phyloP scores from a whole-genome alignment of 352 stramenopile genomes.

The Chrysophaeum taylorii region DNA sequence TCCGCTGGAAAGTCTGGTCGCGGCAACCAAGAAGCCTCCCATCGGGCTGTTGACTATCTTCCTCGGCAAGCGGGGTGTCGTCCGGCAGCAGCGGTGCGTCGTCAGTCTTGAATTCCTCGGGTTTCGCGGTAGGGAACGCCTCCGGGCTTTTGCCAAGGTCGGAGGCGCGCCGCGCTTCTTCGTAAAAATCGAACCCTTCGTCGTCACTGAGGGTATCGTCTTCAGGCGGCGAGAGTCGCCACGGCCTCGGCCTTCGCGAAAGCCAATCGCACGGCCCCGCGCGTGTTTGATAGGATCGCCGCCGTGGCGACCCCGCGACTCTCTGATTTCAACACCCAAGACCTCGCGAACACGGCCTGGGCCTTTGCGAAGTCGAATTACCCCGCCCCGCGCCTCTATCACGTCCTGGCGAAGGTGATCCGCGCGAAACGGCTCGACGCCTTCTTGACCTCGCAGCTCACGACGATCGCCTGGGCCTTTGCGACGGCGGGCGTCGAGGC shows the following conservation, averaged over 20 bases:
- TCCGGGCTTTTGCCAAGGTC: conserved; percentile 4
- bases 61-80: no score
- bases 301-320: not conserved
- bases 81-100: no score
- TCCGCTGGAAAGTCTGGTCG: no score
- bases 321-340: not conserved
- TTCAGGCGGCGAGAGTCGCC: not conserved
- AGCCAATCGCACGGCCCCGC: not conserved
- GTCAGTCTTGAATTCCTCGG: no score
- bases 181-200: no score
- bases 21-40: no score
- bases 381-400: not conserved
- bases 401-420: not conserved
- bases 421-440: not conserved
- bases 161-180: no score
- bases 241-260: not conserved
- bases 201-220: no score
- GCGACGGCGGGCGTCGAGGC: not conserved
- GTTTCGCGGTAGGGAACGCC: no score
- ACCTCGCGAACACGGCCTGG: not conserved
- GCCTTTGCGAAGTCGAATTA: not conserved
- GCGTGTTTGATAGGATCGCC: not conserved
- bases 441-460: not conserved
- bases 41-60: no score
- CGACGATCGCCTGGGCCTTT: not conserved